Evolutionary conservation across 441 rosid species (phyloP).

Genomic region (Bocquillonia castaneifolia): DNA sequence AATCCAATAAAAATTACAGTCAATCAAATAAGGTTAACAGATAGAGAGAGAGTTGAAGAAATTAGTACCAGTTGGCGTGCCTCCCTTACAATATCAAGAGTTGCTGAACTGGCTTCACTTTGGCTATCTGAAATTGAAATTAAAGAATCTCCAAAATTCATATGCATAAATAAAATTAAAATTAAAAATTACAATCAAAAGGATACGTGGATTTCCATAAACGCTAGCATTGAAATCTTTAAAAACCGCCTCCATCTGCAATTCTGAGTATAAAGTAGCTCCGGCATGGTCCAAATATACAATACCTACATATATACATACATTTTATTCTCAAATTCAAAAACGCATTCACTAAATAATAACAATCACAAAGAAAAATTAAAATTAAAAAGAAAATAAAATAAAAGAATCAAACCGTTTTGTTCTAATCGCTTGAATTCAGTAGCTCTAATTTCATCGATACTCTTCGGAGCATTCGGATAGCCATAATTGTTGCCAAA

Average conservation of each 20-base stretch:
- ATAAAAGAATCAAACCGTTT: constrained; percentile 32
- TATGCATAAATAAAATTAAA: neutral
- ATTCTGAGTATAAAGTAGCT: constrained; percentile 87
- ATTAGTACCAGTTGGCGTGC: constrained; percentile 72
- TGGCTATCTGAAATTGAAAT: constrained; percentile 64
- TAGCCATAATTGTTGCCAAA: constrained; percentile 76
- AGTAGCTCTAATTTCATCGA: constrained; percentile 64
- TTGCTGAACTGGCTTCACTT: constrained; percentile 63
- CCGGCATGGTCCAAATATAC: constrained; percentile 93
- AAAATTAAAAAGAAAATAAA: neutral
- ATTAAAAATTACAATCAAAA: constrained; percentile 3
- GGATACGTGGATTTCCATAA: constrained; percentile 98
- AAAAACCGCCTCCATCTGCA: constrained; percentile 78
- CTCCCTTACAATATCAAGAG: constrained; percentile 55
- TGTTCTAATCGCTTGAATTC: constrained; percentile 74
- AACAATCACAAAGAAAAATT: no score
- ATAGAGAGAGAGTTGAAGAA: neutral
- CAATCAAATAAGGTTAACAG: neutral
- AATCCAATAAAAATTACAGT: neutral
- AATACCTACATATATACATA: constrained; percentile 37
- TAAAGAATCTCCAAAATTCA: constrained; percentile 31
- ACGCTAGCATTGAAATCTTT: constrained; percentile 55
- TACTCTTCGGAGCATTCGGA: constrained; percentile 59
- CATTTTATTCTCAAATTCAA: no score
- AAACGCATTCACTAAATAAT: no score